These are phyloP conservation scores for Lachancea cidri DNA, from an alignment of 805 yeast genomes.

Conservation along the genomic window DNA sequence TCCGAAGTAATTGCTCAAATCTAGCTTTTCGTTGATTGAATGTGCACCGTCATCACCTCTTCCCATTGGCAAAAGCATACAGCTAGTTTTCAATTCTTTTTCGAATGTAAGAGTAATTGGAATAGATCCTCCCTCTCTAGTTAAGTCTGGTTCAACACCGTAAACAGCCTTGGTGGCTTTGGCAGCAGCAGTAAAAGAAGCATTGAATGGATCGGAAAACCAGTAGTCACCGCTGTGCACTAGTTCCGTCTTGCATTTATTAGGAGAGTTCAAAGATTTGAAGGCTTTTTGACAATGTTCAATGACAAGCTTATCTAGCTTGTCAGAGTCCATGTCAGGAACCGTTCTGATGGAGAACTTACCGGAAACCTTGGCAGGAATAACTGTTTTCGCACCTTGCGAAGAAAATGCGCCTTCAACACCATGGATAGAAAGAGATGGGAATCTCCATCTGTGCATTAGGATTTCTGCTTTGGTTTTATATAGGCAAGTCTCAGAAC, in stretches of 20 bases:
- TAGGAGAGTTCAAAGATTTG: slow-evolving; percentile 67
- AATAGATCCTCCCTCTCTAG: slow-evolving; percentile 98
- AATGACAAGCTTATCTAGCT: slow-evolving; percentile 72
- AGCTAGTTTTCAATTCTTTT: slow-evolving; percentile 77
- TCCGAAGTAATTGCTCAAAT: slow-evolving; percentile 81
- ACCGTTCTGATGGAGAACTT: slow-evolving; percentile 97
- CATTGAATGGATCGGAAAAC: slow-evolving; percentile 92
- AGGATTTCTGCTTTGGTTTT: slow-evolving; percentile 76
- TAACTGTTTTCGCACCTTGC: slow-evolving; percentile 96
- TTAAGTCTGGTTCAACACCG: slow-evolving; percentile 92
- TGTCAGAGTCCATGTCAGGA: slow-evolving; percentile 80
- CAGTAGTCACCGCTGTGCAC: slow-evolving; percentile 96
- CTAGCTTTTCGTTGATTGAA: slow-evolving; percentile 91
- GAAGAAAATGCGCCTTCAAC: slow-evolving; percentile 95
- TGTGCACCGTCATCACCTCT: slow-evolving; percentile 99
- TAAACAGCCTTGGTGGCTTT: slow-evolving; percentile 93
- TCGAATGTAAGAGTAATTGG: slow-evolving; percentile 96
- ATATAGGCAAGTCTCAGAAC: slow-evolving; percentile 78
- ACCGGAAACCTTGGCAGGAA: slow-evolving; percentile 90
- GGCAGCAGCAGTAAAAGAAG: slow-evolving; percentile 87
- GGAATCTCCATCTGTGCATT: slow-evolving; percentile 99
- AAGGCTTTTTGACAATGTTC: slow-evolving; percentile 65
- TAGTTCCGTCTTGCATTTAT: slow-evolving; percentile 63
- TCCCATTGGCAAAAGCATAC: slow-evolving; percentile 92
- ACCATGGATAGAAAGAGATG: slow-evolving; percentile 94